Base-by-base conservation (phyloP, 2,329 filamentous ascomycete species). In the Ophiocordyceps polyrhachis-furcata region DNA sequence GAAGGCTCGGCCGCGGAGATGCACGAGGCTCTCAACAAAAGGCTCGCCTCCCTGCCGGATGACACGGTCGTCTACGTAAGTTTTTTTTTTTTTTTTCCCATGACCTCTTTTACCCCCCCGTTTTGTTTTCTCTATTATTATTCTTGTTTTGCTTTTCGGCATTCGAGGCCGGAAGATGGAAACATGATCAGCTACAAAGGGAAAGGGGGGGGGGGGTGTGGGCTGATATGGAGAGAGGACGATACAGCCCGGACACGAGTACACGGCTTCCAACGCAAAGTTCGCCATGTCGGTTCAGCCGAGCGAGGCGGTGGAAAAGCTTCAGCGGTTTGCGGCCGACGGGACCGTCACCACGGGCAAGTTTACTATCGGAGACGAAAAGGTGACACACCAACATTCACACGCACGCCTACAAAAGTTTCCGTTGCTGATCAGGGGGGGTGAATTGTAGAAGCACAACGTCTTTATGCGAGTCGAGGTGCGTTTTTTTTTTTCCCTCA, bases 331-430 rank as follows among this genome's bases (percentile, higher is more conserved):
- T 59, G 83, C 85, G 1, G 76, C 83, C 45, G 70, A 73, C 48
- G 89, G 95, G 62, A 69, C 79, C 63, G 75, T 95, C 65, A 96
- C 91, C 1, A 88, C 94, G 61, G 91, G 91, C 42, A 84, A 87
- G 57, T 96, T 94, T 55, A 98, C 89, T 0, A 96, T 98, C 62
- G 88, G 82, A 0, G 87, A 98, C 57, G 91, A 98, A 65, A 96
- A 96, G 80, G 84, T 85, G 62, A 46, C 41, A 14, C 6, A 23
- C 23, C 12, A 5, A 21, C 3, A 12, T 17, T 3, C 5, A 15
- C 23, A 15, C n/a, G 32, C 32, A 15, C 32, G 2, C 14, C 2
- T 5, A 15, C 32, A 15, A 35, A 17, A 35, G 37, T 25, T 28
- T 23, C 13, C 17, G 6, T 11, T 17, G 21, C 19, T 38, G 19